A percentile compares a stretch with the other conserved stretches of the same genome.
These are phyloP conservation scores for Ottelia alismoides DNA, from an alignment of 106 monocot species.

Conservation along the genomic window DNA sequence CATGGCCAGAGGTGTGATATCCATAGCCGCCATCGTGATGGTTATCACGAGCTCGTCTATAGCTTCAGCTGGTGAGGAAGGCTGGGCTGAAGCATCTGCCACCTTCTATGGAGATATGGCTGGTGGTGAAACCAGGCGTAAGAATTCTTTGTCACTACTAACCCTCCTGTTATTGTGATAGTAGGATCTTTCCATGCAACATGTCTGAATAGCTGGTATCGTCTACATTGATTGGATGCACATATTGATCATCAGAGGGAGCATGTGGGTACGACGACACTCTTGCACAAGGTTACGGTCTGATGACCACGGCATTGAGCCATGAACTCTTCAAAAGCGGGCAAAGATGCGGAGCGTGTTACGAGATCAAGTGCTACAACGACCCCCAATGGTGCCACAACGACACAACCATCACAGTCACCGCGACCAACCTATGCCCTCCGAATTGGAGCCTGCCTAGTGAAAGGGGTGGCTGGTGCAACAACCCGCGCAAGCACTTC, in stretches of 20 bases:
- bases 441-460: too few species aligned
- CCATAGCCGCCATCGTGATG: too few species aligned
- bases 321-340: conserved; percentile 34
- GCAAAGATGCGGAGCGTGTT: conserved; percentile 32
- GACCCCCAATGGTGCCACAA: conserved; percentile 13
- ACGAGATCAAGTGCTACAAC: conserved; percentile 24
- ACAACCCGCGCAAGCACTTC: too few species aligned
- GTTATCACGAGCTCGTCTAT: too few species aligned
- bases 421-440: conserved; percentile 48
- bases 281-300: conserved; percentile 24
- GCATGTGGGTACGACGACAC: conserved; percentile 30
- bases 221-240: too few species aligned
- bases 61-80: too few species aligned
- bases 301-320: conserved; percentile 32
- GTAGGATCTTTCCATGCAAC: conserved; percentile 36
- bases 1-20: too few species aligned
- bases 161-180: neutral
- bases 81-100: conserved; percentile 19
- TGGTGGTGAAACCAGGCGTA: conserved; percentile 21
- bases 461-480: too few species aligned
- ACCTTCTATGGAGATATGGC: conserved; percentile 31
- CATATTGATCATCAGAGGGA: too few species aligned
- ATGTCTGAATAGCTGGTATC: too few species aligned
- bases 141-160: neutral
- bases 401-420: conserved; percentile 11